Evolutionary conservation across 1,139 yeast species (phyloP), one percentile per base, ranked within the genome.

Genomic region (Geotrichum phurueaensis): DNA sequence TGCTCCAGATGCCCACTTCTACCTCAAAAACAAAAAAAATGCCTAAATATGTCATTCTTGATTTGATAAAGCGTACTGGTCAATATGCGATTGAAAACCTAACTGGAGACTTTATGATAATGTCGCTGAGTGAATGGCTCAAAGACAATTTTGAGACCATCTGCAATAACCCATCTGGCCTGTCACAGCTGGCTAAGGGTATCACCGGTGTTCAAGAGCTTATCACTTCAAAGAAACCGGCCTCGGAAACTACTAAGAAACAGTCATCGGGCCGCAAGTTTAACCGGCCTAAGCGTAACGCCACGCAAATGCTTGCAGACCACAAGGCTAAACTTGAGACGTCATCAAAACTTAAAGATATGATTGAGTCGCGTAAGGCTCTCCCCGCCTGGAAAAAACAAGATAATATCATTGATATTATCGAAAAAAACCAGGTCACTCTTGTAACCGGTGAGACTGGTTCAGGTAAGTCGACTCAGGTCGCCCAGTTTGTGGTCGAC

Each of bases 371-470:
- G 12, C 80, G 98, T 65, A 66, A 79, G 15, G 71, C 71, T 3
- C 75, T 94, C 43, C 98, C 99, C 0, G 98, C 98, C 0, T 92
- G 96, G 96, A 72, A 76, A 13, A 87, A 86, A 70, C 79, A 77
- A 57, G 75, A 81, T 0, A 78, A 80, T 4, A 79, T 94, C 53
- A 78, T 89, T 1, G 70, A 81, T 0, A 73, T 84, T 2, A 83
- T 94, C 5, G 77, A 79, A 48, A 65, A 77, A 0, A 82, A 87
- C 68, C 84, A 83, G 65, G 87, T 90, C 2, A 84, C 89, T 2
- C 75, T 94, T 50, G 82, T 94, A 47, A 94, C 98, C 1, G 99
- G 98, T 71, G 99, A 94, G 72, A 94, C 99, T 0, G 99, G 99
- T 67, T 90, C 97, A 0, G 97, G 97, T 66, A 91, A 91, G 70